Percentiles rank a stretch among this genome's conserved stretches.
These are phyloP conservation scores for Cicer chorassanicum DNA, from an alignment of 306 rosid genomes.

Conservation along the genomic window DNA sequence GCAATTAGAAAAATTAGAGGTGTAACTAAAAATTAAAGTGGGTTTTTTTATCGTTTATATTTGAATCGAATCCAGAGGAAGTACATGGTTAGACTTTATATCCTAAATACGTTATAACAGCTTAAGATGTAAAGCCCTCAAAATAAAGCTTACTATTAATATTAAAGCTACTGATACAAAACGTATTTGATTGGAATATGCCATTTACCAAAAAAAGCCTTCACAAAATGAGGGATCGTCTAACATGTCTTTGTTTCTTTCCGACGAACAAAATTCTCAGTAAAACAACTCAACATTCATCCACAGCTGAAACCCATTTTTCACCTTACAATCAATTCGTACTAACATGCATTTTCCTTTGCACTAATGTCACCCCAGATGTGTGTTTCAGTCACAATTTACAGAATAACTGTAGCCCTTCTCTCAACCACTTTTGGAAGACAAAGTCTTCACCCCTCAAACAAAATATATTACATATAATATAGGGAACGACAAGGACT, in stretches of 20 bases:
- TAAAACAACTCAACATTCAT: not conserved
- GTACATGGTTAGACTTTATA: too few species aligned
- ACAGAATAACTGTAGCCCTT: constrained; percentile 1
- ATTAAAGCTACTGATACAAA: constrained; percentile 23
- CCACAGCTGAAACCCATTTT: not conserved
- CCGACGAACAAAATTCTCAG: not conserved
- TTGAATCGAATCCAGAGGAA: too few species aligned
- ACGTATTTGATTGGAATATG: constrained; percentile 39
- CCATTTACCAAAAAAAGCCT: too few species aligned
- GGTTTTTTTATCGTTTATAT: too few species aligned
- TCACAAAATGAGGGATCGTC: not conserved
- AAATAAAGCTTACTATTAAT: too few species aligned
- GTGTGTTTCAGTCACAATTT: not conserved
- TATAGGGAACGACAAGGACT: not conserved
- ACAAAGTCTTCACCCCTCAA: not conserved
- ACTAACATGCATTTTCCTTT: constrained; percentile 7
- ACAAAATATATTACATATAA: not conserved
- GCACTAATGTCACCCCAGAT: not conserved
- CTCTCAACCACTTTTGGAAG: constrained; percentile 11
- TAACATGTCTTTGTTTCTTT: not conserved
- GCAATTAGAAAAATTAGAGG: too few species aligned
- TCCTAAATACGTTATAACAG: too few species aligned
- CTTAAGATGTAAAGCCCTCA: too few species aligned
- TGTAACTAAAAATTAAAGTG: too few species aligned
- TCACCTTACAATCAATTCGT: not conserved